Percentiles rank a stretch among this genome's conserved stretches.
Evolutionary conservation across 306 rosid species (phyloP).

Genomic region (Psophocarpus tetragonolobus): DNA sequence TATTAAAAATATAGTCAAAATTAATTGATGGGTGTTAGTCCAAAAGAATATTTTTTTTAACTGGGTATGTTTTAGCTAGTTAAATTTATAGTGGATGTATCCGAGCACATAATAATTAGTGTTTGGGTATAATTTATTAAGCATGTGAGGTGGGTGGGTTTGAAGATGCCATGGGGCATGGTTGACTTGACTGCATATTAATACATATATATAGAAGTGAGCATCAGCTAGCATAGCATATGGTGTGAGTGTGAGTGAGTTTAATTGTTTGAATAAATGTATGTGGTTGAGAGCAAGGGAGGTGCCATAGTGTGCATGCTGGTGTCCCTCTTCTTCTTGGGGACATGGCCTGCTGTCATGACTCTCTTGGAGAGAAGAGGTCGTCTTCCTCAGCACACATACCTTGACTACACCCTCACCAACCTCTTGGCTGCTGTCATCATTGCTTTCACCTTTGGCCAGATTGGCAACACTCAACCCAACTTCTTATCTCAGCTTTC

Average conservation of each 20-base stretch:
- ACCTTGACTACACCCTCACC: constrained; percentile 83
- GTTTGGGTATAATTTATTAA: not conserved
- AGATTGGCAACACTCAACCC: constrained; percentile 59
- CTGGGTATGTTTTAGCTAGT: too few relatives aligned
- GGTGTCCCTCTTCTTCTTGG: constrained; percentile 64
- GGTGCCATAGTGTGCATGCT: constrained; percentile 91
- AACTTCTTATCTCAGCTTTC: constrained; percentile 73
- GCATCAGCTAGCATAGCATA: not conserved
- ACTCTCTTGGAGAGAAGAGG: constrained; percentile 78
- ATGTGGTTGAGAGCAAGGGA: constrained; percentile 80
- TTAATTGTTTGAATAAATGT: constrained; percentile 41
- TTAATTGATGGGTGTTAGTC: too few relatives aligned
- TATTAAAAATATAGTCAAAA: too few relatives aligned
- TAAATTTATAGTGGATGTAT: too few relatives aligned
- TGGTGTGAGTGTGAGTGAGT: constrained; percentile 27
- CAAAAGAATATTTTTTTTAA: too few relatives aligned
- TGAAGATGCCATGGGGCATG: not conserved
- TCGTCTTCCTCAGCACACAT: constrained; percentile 95
- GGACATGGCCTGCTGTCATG: constrained; percentile 93
- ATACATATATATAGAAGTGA: not conserved
- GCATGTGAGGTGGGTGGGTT: not conserved
- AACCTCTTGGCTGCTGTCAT: constrained; percentile 82
- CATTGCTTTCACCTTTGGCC: constrained; percentile 83
- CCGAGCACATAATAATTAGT: too few relatives aligned
- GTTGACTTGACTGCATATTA: not conserved